phyloP scores from a whole-genome alignment of 2,329 filamentous ascomycete species.

The Hypoxylon sp. region DNA sequence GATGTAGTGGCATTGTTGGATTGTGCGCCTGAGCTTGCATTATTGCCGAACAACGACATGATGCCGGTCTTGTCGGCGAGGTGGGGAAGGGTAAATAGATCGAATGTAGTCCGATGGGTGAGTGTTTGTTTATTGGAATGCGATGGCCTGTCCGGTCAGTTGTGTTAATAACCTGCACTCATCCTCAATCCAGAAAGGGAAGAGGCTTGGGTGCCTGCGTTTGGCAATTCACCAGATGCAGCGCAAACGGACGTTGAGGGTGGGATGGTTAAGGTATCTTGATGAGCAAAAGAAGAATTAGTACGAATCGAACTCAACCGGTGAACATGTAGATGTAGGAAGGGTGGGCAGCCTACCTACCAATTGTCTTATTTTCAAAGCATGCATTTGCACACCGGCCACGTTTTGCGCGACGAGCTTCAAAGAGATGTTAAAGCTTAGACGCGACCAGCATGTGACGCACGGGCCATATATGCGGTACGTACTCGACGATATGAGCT shows the following conservation, averaged over 20 bases:
- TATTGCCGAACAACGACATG: slow-evolving; percentile 54
- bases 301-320: background rate
- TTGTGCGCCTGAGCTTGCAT: slow-evolving; percentile 47
- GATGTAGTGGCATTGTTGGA: slow-evolving; percentile 55
- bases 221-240: slow-evolving; percentile 8
- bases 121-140: slow-evolving; percentile 42
- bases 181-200: slow-evolving; percentile 35
- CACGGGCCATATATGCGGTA: slow-evolving; percentile 16
- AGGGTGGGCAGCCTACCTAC: slow-evolving; percentile 20
- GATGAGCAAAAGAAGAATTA: background rate
- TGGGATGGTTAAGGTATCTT: background rate
- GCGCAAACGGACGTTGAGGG: slow-evolving; percentile 23
- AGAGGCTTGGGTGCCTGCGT: slow-evolving; percentile 27
- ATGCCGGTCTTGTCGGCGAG: slow-evolving; percentile 23
- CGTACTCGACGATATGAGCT: slow-evolving; percentile 20
- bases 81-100: slow-evolving; percentile 12
- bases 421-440: slow-evolving; percentile 20
- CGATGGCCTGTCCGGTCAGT: slow-evolving; percentile 33
- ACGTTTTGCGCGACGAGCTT: slow-evolving; percentile 48
- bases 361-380: slow-evolving; percentile 14
- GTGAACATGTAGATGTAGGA: background rate
- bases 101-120: background rate
- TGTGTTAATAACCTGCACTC: slow-evolving; percentile 36
- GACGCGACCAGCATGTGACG: slow-evolving; percentile 32
- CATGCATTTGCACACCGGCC: slow-evolving; percentile 31